Evolutionary conservation across 768 basidiomycete species (phyloP).

Genomic region (Tulasnella sp.): DNA sequence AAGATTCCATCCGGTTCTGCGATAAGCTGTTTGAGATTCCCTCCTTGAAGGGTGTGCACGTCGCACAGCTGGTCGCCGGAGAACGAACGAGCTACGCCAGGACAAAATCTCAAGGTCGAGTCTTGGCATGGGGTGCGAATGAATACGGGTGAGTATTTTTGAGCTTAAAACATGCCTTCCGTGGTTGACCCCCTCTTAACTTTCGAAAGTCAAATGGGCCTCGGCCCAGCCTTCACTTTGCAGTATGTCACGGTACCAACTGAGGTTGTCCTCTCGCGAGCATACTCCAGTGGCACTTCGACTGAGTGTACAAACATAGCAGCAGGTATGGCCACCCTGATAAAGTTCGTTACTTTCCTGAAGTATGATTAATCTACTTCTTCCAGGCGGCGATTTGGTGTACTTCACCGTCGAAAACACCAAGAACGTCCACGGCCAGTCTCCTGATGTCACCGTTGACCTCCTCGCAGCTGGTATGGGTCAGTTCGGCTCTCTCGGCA

Average conservation of each 20-base stretch:
- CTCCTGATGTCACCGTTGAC: constrained; percentile 32
- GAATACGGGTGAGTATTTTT: constrained; percentile 51
- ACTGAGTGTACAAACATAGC: constrained; percentile 54
- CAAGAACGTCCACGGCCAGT: constrained; percentile 20
- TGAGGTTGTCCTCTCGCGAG: constrained; percentile 67
- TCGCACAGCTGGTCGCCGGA: constrained; percentile 64
- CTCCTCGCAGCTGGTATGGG: constrained; percentile 75
- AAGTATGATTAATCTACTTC: background rate
- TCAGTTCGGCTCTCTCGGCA: constrained; percentile 69
- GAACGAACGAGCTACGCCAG: constrained; percentile 59
- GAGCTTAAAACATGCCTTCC: background rate
- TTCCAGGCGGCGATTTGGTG: constrained; percentile 61
- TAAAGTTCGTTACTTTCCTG: background rate
- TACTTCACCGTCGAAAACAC: constrained; percentile 61
- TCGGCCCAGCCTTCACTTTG: constrained; percentile 50
- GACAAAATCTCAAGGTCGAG: constrained; percentile 48
- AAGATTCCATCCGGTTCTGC: constrained; percentile 48
- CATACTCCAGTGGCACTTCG: constrained; percentile 36
- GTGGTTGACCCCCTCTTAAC: background rate
- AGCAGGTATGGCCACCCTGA: constrained; percentile 39
- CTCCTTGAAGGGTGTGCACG: constrained; percentile 46
- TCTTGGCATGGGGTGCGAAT: constrained; percentile 86
- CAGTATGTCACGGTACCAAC: constrained; percentile 71
- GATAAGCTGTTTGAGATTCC: constrained; percentile 68
- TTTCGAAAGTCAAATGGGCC: constrained; percentile 57